Conservation (phyloP, 306 rosid genomes). For the Trifolium dubium region DNA sequence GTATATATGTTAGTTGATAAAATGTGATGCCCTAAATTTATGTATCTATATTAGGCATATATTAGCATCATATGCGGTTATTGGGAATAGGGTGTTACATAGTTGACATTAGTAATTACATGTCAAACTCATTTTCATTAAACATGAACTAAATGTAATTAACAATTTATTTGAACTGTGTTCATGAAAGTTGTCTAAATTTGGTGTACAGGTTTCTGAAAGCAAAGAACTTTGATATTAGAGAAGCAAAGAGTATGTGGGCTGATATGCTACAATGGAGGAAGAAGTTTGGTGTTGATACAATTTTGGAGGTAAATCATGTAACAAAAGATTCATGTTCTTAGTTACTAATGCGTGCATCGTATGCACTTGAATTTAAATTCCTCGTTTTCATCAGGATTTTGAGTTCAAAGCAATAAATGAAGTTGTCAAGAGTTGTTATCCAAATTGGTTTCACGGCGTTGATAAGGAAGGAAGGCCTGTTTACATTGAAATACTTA, state of each 20-base stretch:
- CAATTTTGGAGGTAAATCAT: not conserved
- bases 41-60: no score
- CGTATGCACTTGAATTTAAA: not conserved
- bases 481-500: constrained; percentile 84
- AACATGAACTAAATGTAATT: no score
- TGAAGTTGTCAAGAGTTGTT: constrained; percentile 64
- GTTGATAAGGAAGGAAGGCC: constrained; percentile 99
- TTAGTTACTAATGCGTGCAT: no score
- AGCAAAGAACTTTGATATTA: constrained; percentile 88
- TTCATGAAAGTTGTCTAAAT: no score
- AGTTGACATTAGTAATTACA: no score
- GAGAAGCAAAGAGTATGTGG: constrained; percentile 71
- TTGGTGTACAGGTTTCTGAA: constrained; percentile 68
- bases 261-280: not conserved
- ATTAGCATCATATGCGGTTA: no score
- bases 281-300: not conserved
- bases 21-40: no score
- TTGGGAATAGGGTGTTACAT: no score
- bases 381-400: constrained; percentile 60
- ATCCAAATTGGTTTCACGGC: constrained; percentile 93
- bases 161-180: no score
- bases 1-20: no score
- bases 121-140: no score
- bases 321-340: not conserved
- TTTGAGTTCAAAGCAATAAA: constrained; percentile 76